Conservation (phyloP, 2,329 filamentous ascomycete species). For the Neoscytalidium dimidiatum region DNA sequence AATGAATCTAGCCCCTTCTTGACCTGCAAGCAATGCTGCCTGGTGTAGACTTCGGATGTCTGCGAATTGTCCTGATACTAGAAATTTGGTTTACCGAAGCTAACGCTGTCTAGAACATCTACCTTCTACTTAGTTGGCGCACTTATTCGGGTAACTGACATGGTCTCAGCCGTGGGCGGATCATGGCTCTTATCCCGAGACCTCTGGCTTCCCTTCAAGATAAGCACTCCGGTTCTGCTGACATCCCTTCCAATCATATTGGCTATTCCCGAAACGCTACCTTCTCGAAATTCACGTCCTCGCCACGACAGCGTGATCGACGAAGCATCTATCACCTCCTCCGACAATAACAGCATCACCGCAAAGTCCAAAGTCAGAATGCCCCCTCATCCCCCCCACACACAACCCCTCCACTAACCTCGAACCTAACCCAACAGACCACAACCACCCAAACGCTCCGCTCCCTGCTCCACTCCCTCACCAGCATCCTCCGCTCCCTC, state of each 20-base stretch:
- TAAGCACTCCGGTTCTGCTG: conserved; percentile 9
- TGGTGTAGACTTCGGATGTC: no score
- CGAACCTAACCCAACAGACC: background rate
- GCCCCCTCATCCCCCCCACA: background rate
- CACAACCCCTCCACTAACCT: no score
- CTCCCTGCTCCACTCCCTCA: background rate
- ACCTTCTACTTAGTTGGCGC: conserved; percentile 15
- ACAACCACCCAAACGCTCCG: no score
- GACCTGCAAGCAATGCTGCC: no score
- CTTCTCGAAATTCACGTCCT: background rate
- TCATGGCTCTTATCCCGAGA: background rate
- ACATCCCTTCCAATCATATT: background rate
- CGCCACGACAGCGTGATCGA: background rate
- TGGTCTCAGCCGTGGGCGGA: background rate
- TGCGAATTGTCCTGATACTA: no score
- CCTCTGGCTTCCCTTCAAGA: conserved; percentile 17
- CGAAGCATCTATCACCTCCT: background rate
- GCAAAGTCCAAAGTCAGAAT: background rate
- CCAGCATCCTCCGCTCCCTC: background rate
- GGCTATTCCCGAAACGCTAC: background rate
- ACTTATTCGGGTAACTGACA: conserved; percentile 8
- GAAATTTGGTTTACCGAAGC: background rate
- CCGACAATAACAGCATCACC: background rate
- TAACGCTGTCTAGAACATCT: background rate
- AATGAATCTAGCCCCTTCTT: no score